Conservation (phyloP, 2,329 filamentous ascomycete species). For the Neofusicoccum parvum region DNA sequence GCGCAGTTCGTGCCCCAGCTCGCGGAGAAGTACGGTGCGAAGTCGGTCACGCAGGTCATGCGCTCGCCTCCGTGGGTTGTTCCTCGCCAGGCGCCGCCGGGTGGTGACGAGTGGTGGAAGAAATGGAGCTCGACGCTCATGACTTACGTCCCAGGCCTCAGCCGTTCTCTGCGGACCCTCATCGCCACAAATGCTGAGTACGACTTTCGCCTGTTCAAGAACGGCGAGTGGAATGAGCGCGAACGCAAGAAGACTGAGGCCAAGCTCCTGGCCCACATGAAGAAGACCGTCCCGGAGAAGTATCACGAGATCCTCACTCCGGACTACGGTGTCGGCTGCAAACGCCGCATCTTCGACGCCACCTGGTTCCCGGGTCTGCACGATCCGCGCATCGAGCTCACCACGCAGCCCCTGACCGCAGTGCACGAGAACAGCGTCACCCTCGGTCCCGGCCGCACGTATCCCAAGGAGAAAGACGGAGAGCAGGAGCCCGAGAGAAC, state of each 20-base stretch:
- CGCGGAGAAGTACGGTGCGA: constrained; percentile 51
- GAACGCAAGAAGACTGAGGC: constrained; percentile 44
- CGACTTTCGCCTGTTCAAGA: constrained; percentile 53
- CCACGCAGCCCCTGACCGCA: constrained; percentile 52
- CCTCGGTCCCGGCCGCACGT: constrained; percentile 53
- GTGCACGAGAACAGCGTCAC: constrained; percentile 54
- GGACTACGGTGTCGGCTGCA: constrained; percentile 65
- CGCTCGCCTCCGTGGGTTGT: constrained; percentile 60
- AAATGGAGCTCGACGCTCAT: constrained; percentile 52
- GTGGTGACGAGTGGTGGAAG: constrained; percentile 46
- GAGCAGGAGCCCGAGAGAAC: constrained; percentile 33
- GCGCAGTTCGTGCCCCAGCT: constrained; percentile 59
- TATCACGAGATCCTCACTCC: constrained; percentile 65
- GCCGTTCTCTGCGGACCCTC: constrained; percentile 47
- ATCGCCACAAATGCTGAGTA: constrained; percentile 47
- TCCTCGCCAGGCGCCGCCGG: constrained; percentile 42
- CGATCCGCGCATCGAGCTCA: constrained; percentile 56
- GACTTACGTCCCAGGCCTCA: constrained; percentile 53
- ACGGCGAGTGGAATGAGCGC: constrained; percentile 39
- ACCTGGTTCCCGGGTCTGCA: constrained; percentile 58
- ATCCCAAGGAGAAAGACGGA: constrained; percentile 36
- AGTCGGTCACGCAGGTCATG: constrained; percentile 63
- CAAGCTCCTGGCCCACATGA: constrained; percentile 52
- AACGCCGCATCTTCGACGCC: constrained; percentile 63
- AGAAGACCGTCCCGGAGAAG: constrained; percentile 55